A percentile compares a stretch with the other conserved stretches of the same genome.
phyloP scores from a whole-genome alignment of 345 rosid species.

The Camelina hispida region DNA sequence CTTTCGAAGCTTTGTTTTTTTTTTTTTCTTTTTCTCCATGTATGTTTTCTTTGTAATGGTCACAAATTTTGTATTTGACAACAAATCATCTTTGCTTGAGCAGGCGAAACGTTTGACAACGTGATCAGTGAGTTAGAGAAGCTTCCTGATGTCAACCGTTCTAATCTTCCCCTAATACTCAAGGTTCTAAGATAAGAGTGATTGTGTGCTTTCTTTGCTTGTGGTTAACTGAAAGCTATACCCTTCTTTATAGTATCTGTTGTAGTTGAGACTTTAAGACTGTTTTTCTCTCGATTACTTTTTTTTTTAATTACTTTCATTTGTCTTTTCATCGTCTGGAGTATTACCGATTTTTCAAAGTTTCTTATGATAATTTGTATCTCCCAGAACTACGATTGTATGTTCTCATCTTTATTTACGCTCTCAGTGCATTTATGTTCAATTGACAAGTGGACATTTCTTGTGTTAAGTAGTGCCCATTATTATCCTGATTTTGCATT shows the following conservation, averaged over 20 bases:
- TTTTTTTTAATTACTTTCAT: not conserved
- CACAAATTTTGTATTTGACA: conserved; percentile 24
- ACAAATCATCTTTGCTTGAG: conserved; percentile 27
- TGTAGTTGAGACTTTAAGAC: not conserved
- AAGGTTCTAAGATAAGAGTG: conserved; percentile 61
- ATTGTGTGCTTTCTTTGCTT: conserved; percentile 27
- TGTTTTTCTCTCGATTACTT: not conserved
- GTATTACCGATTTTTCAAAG: not conserved
- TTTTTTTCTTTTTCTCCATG: too few relatives aligned
- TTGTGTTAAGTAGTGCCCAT: not conserved
- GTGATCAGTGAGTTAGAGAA: conserved; percentile 72
- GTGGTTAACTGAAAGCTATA: conserved; percentile 2
- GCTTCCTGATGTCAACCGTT: conserved; percentile 76
- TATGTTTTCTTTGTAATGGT: conserved; percentile 1
- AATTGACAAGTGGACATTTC: conserved; percentile 7
- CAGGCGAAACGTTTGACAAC: conserved; percentile 73
- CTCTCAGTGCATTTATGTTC: conserved; percentile 10
- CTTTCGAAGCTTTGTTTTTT: too few relatives aligned
- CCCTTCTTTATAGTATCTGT: not conserved
- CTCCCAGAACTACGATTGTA: conserved; percentile 10
- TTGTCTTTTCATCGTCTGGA: not conserved
- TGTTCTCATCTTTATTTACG: conserved; percentile 9
- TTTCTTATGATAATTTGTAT: conserved; percentile 15
- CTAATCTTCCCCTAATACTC: conserved; percentile 75
- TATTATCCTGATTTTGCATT: conserved; percentile 4